A percentile compares a stretch with the other conserved stretches of the same genome.
Evolutionary conservation across 2,329 filamentous ascomycete genomes (phyloP).

Genomic region (Aspergillus viridinutans): DNA sequence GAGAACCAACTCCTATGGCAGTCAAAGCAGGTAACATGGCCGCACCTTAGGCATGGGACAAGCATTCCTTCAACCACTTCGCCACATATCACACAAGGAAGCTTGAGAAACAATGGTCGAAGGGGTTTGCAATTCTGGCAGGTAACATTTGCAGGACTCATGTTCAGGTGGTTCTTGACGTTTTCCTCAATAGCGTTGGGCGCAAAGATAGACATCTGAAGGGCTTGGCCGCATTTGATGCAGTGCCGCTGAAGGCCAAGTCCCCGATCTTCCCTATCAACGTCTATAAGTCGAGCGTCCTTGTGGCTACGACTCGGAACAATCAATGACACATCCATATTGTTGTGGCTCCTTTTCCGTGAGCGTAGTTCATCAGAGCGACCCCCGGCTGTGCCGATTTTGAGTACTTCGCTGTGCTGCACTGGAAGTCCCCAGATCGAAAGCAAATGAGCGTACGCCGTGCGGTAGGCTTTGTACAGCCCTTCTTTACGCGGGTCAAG

Average conservation of each 20-base stretch:
- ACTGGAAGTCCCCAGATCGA: constrained; percentile 56
- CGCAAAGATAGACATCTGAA: constrained; percentile 36
- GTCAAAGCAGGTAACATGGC: constrained; percentile 44
- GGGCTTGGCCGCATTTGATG: constrained; percentile 34
- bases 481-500: constrained; percentile 47
- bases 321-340: constrained; percentile 24
- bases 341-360: constrained; percentile 21
- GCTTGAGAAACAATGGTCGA: constrained; percentile 29
- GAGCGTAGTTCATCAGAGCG: constrained; percentile 25
- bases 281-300: constrained; percentile 3
- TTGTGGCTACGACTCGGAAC: constrained; percentile 15
- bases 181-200: constrained; percentile 16
- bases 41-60: constrained; percentile 45
- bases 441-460: constrained; percentile 55
- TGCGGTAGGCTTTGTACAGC: constrained; percentile 51
- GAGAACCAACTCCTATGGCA: constrained; percentile 44
- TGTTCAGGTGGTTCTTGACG: constrained; percentile 18
- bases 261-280: constrained; percentile 19
- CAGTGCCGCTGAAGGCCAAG: constrained; percentile 44
- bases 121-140: constrained; percentile 37
- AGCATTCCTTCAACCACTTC: constrained; percentile 43
- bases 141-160: constrained; percentile 13
- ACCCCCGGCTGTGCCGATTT: constrained; percentile 46
- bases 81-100: constrained; percentile 44
- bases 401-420: constrained; percentile 55